These are phyloP conservation scores for Aspergillus jensenii DNA, from an alignment of 2,329 filamentous ascomycete genomes.

Conservation along the genomic window DNA sequence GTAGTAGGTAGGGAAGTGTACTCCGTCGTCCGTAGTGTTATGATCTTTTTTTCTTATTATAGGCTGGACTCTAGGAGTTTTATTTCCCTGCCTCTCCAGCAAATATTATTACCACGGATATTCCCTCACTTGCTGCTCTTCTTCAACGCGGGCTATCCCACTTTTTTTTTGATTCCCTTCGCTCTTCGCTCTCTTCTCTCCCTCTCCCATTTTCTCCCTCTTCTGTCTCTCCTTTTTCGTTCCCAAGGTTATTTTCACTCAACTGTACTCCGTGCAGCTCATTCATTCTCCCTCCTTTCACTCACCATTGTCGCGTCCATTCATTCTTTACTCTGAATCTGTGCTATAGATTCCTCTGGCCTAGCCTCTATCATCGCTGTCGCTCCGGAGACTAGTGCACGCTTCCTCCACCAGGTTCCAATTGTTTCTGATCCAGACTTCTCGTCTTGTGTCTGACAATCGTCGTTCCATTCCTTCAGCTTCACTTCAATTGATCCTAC, in stretches of 20 bases:
- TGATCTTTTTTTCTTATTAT: background rate
- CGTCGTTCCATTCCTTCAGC: conserved; percentile 13
- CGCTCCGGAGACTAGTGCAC: conserved; percentile 3
- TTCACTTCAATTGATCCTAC: conserved; percentile 6
- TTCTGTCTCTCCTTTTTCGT: background rate
- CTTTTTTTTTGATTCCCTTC: conserved; percentile 8
- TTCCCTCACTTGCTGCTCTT: conserved; percentile 10
- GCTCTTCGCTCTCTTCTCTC: background rate
- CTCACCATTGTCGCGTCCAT: background rate
- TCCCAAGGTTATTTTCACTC: conserved; percentile 1
- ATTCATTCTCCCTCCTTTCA: background rate
- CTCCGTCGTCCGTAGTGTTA: background rate
- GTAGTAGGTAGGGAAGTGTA: background rate
- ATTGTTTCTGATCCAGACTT: conserved; percentile 12
- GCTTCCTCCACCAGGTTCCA: conserved; percentile 8
- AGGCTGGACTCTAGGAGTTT: conserved; percentile 2
- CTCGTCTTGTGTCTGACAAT: conserved; percentile 6
- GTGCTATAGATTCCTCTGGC: background rate
- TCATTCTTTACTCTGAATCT: background rate
- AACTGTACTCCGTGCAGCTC: background rate
- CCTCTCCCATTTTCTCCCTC: background rate
- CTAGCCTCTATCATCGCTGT: conserved; percentile 1
- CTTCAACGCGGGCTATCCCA: conserved; percentile 6
- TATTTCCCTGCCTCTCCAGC: conserved; percentile 5
- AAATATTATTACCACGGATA: background rate